Evolutionary conservation across 495 filamentous ascomycete species (phyloP), one percentile per base, ranked within the genome.

Genomic region (Penicillium malachiteum): DNA sequence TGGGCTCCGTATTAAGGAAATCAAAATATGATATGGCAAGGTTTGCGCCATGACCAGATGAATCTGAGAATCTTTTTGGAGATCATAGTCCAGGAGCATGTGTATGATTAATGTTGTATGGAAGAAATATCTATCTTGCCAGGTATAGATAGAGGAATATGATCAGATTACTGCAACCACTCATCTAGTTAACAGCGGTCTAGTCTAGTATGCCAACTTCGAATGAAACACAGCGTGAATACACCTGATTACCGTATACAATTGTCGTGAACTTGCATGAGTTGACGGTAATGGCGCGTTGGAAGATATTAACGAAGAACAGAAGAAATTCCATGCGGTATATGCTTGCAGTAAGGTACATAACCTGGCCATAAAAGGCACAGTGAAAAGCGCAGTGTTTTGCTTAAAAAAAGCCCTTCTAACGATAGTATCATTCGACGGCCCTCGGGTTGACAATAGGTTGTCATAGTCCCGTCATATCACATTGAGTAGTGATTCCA

Each of bases 261-360:
- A 26, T 4, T 26, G n/a, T n/a, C n/a, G n/a, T n/a, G 4, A 26
- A 26, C 21, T 26, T 26, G 21, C 21, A 37, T 13, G 34, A 9
- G 12, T 37, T 2, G 34, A 37, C 17, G 2, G 13, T 16, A 17
- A 14, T 1, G 5, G 5, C 26, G 13, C 2, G 14, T 35, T 14
- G 5, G 34, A 30, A 10, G 31, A 54, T 43, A 34, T 42, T 40
- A 53, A 48, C 9, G 21, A 58, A 33, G 45, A 59, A 60, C 51
- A 63, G 48, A 62, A 64, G 38, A 50, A 57, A 61, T 51, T 60
- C 58, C 56, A 70, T 70, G 68, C 71, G 64, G 66, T 72, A 74
- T 70, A 74, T 67, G 71, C 64, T 64, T 59, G 61, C 68, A 65
- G 65, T 71, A 72, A 54, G 62, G 58, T 74, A 74, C 71, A 71